These are phyloP conservation scores for Ophiorrhiza pumila DNA, from an alignment of 257 asterid genomes.

Conservation along the genomic window DNA sequence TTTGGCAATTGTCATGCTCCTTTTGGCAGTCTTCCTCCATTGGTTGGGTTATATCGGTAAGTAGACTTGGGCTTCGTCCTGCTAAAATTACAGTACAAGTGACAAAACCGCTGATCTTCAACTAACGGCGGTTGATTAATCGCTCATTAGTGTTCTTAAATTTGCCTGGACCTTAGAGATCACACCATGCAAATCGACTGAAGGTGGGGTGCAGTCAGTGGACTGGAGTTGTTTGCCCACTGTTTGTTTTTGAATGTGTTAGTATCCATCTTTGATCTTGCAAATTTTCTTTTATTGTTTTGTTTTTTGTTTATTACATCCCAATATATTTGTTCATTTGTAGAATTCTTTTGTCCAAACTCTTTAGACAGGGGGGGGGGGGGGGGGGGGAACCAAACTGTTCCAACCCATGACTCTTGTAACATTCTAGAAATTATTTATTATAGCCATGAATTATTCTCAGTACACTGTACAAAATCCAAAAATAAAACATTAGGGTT, in stretches of 20 bases:
- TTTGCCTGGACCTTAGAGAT: background rate
- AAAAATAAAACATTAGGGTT: too few relatives aligned
- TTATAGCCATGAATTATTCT: background rate
- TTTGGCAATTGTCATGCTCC: constrained; percentile 68
- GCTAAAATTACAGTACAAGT: background rate
- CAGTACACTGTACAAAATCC: too few relatives aligned
- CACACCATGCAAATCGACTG: background rate
- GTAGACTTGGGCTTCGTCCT: constrained; percentile 25
- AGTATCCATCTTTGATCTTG: background rate
- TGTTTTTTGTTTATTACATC: too few relatives aligned
- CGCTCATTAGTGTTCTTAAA: background rate
- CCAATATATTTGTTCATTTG: constrained; percentile 1
- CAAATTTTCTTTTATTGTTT: background rate
- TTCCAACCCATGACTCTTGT: background rate
- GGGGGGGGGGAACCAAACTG: background rate
- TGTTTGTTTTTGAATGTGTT: background rate
- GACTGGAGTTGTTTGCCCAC: background rate
- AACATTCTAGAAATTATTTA: background rate
- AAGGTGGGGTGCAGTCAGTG: background rate
- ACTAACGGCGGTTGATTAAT: background rate
- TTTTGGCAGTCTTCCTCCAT: constrained; percentile 71
- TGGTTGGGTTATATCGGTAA: constrained; percentile 72
- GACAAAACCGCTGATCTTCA: background rate
- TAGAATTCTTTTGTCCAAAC: background rate
- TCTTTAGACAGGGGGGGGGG: too few relatives aligned